Evolutionary conservation across 176 grass and related monocot genomes (phyloP).

Genomic region (Metroxylon sagu): DNA sequence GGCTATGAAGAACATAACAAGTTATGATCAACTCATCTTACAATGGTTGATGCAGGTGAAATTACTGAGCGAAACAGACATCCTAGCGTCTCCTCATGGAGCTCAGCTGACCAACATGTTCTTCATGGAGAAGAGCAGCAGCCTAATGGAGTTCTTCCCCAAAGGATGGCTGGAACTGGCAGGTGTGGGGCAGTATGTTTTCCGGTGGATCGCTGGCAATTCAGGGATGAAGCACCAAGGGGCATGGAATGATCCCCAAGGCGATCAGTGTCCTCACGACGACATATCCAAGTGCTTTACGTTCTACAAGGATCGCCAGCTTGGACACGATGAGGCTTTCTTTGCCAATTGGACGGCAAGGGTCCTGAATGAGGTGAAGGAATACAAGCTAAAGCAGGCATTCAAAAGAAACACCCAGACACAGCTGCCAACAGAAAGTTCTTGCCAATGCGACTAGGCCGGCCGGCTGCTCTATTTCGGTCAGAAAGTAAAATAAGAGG

Average conservation of each 20-base stretch:
- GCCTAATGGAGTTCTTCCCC: slow-evolving; percentile 21
- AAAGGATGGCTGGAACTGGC: slow-evolving; percentile 4
- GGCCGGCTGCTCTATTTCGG: no score
- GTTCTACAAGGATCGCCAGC: not conserved
- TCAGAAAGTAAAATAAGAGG: no score
- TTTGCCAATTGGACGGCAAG: slow-evolving; percentile 6
- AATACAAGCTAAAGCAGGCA: not conserved
- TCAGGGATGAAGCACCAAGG: slow-evolving; percentile 10
- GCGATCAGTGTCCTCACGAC: not conserved
- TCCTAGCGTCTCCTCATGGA: slow-evolving; percentile 1
- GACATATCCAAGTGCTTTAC: not conserved
- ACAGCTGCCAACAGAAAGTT: no score
- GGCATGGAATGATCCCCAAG: slow-evolving; percentile 12
- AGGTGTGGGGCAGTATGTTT: slow-evolving; percentile 1
- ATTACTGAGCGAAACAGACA: slow-evolving; percentile 2
- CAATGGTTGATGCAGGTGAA: slow-evolving; percentile 1
- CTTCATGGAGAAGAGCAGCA: slow-evolving; percentile 22
- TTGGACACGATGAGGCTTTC: slow-evolving; percentile 5
- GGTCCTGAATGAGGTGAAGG: not conserved
- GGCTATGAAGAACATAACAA: no score
- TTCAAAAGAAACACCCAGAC: no score
- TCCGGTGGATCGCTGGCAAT: not conserved
- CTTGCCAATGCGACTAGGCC: no score
- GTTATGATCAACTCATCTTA: no score
- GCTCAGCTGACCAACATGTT: slow-evolving; percentile 12